Evolutionary conservation across 106 monocot species (phyloP).

Genomic region (Allium cepa): DNA sequence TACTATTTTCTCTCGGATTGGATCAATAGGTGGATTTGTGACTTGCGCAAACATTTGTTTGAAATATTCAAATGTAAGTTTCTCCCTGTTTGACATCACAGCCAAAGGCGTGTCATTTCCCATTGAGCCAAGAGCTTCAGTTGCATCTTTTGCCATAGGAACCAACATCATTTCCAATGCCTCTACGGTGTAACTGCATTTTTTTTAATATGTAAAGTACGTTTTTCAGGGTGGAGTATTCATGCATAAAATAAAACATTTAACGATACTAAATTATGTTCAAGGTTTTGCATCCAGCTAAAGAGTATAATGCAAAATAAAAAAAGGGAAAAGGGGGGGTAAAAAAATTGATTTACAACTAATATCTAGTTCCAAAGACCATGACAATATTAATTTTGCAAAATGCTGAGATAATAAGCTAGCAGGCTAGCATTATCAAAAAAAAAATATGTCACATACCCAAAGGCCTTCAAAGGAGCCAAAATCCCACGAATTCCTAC

Average conservation of each 20-base stretch:
- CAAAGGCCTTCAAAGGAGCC: conserved; percentile 92
- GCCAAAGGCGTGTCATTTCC: conserved; percentile 98
- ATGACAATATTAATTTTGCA: too few relatives aligned
- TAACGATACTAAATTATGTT: neutral
- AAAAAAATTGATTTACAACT: too few relatives aligned
- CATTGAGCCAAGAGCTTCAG: conserved; percentile 97
- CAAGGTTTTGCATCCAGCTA: too few relatives aligned
- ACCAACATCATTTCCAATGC: conserved; percentile 91
- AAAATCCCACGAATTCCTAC: conserved; percentile 75
- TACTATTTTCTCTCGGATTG: conserved; percentile 96
- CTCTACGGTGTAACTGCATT: conserved; percentile 87
- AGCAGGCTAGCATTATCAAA: too few relatives aligned
- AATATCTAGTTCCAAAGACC: too few relatives aligned
- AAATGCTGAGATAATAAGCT: too few relatives aligned
- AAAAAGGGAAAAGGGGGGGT: too few relatives aligned
- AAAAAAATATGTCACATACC: conserved; percentile 26
- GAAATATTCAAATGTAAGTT: conserved; percentile 89
- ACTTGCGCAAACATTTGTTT: conserved; percentile 99
- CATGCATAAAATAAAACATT: neutral
- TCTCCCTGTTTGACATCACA: conserved; percentile 94
- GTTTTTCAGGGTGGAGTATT: neutral
- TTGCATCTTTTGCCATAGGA: conserved; percentile 94
- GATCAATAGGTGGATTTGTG: conserved; percentile 98
- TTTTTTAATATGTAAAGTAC: neutral
- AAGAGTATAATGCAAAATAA: too few relatives aligned